Base-by-base conservation (phyloP, 2,329 filamentous ascomycete genomes). In the Trichoderma polysporum region DNA sequence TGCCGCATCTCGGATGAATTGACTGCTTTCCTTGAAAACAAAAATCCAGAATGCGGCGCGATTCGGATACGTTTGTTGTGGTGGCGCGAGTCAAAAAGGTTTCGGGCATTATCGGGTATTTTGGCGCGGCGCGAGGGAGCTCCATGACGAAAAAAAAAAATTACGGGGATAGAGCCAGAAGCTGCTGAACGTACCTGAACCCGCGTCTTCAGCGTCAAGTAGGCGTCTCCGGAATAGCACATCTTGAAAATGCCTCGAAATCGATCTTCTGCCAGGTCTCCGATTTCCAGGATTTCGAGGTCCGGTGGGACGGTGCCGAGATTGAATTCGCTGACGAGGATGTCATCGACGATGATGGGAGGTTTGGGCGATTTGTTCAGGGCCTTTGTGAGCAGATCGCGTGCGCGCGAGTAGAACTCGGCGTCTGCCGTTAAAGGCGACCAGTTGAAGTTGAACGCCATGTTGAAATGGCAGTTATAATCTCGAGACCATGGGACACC, bases 361-460 rank as follows among this genome's bases (percentile, higher is more conserved):
- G 95, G 95, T 76, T 98, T 98, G 45, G 94, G 94, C 64, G 92
- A 95, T 82, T 98, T 98, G 86, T 99, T 99, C 75, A 99, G 85
- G 39, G 95, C 95, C 67, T 92, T 90, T 29, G 95, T 99, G 74
- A 99, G 86, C 79, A 98, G 91, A 78, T 98, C 94, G 79, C 94
- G 91, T 60, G 95, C 94, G 73, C 93, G 91, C 77, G 91, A 88
- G 81, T 94, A 94, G 80, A 95, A 95, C 73, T 89, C 88, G 75
- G 92, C 94, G 83, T 98, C 95, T 76, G 94, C 94, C 82, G 96
- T 95, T 72, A 99, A 86, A 77, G 95, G 95, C 87, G 93, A 97
- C 95, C 95, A 99, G 92, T 98, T 98, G 91, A 99, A 99, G 85
- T 98, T 98, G 91, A 99, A 99, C 73, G 95, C 95, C 95, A 99